Evolutionary conservation across 169 alveolate species (phyloP).

Genomic region (Plasmodium ovale): DNA sequence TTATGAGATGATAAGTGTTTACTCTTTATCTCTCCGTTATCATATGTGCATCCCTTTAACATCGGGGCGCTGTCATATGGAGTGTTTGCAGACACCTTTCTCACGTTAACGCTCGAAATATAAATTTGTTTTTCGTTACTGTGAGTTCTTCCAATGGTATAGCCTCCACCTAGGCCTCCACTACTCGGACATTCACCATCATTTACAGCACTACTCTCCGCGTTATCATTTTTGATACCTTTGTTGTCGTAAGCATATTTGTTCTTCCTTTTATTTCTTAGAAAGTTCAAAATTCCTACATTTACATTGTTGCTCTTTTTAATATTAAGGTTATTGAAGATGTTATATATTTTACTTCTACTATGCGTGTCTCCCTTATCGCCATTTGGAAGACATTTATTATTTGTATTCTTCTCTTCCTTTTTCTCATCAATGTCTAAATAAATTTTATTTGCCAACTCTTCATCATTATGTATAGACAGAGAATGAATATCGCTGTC

Average conservation of each 20-base stretch:
- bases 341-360: conserved; percentile 42
- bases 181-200: neutral
- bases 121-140: neutral
- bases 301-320: conserved; percentile 37
- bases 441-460: neutral
- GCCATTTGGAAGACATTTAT: neutral
- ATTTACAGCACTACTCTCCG: neutral
- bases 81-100: neutral
- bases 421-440: conserved; percentile 44
- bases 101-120: neutral
- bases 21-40: conserved; percentile 11
- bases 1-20: neutral
- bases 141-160: neutral
- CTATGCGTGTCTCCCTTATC: conserved; percentile 7
- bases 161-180: neutral
- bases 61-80: conserved; percentile 1
- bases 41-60: conserved; percentile 9
- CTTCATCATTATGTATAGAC: conserved; percentile 8
- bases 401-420: neutral
- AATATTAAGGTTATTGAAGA: conserved; percentile 23
- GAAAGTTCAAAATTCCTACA: conserved; percentile 53
- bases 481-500: conserved; percentile 11
- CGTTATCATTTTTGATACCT: conserved; percentile 44
- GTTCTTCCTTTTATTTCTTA: conserved; percentile 42
- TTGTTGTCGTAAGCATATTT: conserved; percentile 51